Evolutionary conservation across 2,329 filamentous ascomycete genomes (phyloP).

Genomic region (Aspergillus awamori): DNA sequence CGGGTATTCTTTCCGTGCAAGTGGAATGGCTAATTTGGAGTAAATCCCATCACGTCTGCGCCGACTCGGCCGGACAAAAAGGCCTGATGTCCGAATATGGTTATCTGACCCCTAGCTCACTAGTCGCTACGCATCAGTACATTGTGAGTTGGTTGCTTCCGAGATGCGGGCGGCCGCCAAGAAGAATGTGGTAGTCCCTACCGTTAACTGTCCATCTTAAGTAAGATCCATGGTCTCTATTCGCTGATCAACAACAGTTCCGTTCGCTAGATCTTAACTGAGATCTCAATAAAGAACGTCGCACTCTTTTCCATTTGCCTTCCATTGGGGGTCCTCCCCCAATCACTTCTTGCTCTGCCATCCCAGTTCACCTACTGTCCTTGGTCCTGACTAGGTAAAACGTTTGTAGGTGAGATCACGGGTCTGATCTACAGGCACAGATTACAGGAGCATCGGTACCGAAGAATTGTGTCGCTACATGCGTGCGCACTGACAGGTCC

Average conservation of each 20-base stretch:
- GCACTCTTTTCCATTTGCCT: not conserved
- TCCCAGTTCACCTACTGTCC: not conserved
- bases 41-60: not conserved
- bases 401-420: not conserved
- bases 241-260: not conserved
- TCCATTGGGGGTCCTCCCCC: not conserved
- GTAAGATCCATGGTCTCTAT: not conserved
- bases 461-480: not conserved
- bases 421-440: not conserved
- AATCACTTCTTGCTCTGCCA: not conserved
- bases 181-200: not conserved
- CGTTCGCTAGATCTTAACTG: not conserved
- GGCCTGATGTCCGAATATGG: slow-evolving; percentile 1
- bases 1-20: not conserved
- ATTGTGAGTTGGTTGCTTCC: not conserved
- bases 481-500: not conserved
- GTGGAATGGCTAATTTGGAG: not conserved
- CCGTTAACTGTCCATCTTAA: not conserved
- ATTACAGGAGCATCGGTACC: not conserved
- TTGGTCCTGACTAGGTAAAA: not conserved
- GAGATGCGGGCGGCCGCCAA: not conserved
- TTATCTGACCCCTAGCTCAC: not conserved
- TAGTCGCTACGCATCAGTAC: no score
- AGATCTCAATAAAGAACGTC: not conserved
- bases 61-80: not conserved